Evolutionary conservation across 2,329 filamentous ascomycete species (phyloP).

Genomic region (Ascochyta lentis): DNA sequence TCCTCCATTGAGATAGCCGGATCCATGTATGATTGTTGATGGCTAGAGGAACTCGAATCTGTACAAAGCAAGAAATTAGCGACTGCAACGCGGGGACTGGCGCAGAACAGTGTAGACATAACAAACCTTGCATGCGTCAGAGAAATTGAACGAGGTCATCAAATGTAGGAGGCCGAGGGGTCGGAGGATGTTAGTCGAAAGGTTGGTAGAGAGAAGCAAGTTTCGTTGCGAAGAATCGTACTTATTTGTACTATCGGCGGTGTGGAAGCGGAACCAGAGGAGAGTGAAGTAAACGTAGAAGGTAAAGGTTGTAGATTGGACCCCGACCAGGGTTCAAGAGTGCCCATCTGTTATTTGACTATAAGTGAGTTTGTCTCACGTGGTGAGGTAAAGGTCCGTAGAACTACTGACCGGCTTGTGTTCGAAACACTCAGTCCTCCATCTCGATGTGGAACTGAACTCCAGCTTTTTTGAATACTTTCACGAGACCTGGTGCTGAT

Average conservation of each 20-base stretch:
- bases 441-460: neutral
- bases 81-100: neutral
- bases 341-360: too few species aligned
- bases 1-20: neutral
- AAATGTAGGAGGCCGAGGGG: neutral
- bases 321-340: too few species aligned
- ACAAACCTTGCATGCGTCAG: neutral
- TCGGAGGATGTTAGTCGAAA: neutral
- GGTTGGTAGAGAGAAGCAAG: neutral
- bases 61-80: neutral
- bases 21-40: neutral
- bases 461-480: neutral
- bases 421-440: neutral
- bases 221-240: neutral
- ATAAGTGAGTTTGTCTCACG: too few species aligned
- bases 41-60: neutral
- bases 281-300: neutral
- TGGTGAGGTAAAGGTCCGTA: too few species aligned
- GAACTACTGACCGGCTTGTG: neutral
- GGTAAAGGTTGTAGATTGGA: neutral
- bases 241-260: neutral
- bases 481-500: neutral
- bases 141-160: neutral
- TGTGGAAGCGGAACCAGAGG: neutral
- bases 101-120: neutral